These are phyloP conservation scores for Aspergillaceae sp. DNA, from an alignment of 2,329 filamentous ascomycete genomes.

Conservation along the genomic window DNA sequence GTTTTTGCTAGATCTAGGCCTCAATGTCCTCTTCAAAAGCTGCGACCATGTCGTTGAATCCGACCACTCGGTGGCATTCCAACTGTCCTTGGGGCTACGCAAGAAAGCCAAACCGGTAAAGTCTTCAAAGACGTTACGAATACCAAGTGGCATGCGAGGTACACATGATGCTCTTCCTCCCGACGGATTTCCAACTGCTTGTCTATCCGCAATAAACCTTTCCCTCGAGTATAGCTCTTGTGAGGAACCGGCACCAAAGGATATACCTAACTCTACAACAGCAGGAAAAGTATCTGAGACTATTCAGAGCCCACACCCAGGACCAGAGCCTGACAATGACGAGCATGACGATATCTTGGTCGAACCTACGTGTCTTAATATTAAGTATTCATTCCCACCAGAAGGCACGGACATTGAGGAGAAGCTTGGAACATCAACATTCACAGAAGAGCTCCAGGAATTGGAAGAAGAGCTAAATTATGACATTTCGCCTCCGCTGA, in stretches of 20 bases:
- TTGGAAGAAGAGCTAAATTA: not conserved
- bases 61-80: constrained; percentile 3
- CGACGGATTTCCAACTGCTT: constrained; percentile 6
- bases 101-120: constrained; percentile 1
- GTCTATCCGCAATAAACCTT: constrained; percentile 15
- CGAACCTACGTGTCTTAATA: not conserved
- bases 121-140: not conserved
- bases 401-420: no score
- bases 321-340: not conserved
- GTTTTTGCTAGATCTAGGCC: constrained; percentile 26
- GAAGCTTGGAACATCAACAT: not conserved
- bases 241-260: not conserved
- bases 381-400: not conserved
- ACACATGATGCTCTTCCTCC: constrained; percentile 11
- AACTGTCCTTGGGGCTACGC: constrained; percentile 16
- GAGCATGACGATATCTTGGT: not conserved
- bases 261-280: not conserved
- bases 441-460: not conserved
- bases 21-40: constrained; percentile 15
- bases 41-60: constrained; percentile 4
- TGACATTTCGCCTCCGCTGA: no score
- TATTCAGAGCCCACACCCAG: not conserved
- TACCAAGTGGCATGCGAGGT: constrained; percentile 13
- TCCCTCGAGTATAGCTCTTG: constrained; percentile 9
- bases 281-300: not conserved